Conservation (phyloP, 2,329 filamentous ascomycete species). For the Ceratocystis ficicola region DNA sequence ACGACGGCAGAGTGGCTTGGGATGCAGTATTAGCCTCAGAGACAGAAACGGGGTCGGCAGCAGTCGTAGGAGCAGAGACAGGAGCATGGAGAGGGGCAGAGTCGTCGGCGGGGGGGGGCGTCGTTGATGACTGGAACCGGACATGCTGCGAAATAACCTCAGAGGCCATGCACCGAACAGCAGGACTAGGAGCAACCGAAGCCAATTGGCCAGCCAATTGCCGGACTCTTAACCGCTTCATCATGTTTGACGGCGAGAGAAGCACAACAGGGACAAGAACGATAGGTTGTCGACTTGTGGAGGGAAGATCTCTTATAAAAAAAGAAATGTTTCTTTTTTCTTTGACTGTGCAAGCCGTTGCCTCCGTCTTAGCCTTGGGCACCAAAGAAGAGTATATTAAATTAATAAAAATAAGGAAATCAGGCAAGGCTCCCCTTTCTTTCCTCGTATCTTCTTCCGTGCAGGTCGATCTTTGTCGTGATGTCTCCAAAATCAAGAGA, state of each 20-base stretch:
- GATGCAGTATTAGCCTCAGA: constrained; percentile 21
- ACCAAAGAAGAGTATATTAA: constrained; percentile 1
- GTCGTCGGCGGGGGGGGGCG: constrained; percentile 26
- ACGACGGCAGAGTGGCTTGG: constrained; percentile 17
- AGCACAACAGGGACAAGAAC: constrained; percentile 1
- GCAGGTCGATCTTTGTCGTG: background rate
- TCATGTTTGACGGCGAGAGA: constrained; percentile 18
- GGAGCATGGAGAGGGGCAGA: constrained; percentile 23
- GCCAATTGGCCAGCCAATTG: constrained; percentile 22
- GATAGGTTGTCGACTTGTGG: background rate
- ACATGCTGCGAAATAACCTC: constrained; percentile 19
- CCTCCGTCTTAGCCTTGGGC: background rate
- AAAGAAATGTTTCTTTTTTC: background rate
- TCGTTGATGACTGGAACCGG: constrained; percentile 30
- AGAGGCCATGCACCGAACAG: constrained; percentile 13
- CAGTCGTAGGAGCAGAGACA: constrained; percentile 25
- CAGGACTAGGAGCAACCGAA: constrained; percentile 15
- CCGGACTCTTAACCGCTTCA: constrained; percentile 23
- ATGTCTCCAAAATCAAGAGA: constrained; percentile 7
- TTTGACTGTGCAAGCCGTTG: background rate
- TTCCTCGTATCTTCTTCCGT: constrained; percentile 6
- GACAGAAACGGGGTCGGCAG: constrained; percentile 23
- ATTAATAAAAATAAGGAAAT: background rate
- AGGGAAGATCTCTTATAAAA: background rate
- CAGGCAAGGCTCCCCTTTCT: background rate